Base-by-base conservation (phyloP, 495 filamentous ascomycete genomes). In the Annulohypoxylon maeteangense region DNA sequence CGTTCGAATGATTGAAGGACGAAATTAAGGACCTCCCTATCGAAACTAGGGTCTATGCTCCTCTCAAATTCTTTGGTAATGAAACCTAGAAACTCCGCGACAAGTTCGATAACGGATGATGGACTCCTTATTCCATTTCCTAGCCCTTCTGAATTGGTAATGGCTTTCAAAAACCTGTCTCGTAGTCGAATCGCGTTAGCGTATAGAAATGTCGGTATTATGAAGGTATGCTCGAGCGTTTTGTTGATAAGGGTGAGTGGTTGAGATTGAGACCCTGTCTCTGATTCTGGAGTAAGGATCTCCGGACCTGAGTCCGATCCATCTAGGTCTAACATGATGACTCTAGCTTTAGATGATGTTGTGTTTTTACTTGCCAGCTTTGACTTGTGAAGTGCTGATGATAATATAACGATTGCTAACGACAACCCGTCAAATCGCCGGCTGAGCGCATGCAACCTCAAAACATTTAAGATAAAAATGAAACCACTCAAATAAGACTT, bases 181-280 rank as follows among this genome's bases (percentile, higher is more conserved):
- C 91, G 90, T 72, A 94, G 83, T 79, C 93, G 91, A 32, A 88
- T 88, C 69, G 93, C 92, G 76, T 90, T 91, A 82, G 93, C 95
- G 80, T 95, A 93, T 67, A 94, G 82, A 42, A 88, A 89, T 59
- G 93, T 95, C 12, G 93, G 93, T 70, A 96, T 91, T 64, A 94
- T 88, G 81, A 95, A 90, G 31, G 91, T 91, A 77, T 93, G 88
- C 75, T 95, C 92, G 72, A 95, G 90, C 22, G 89, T 90, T 72
- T 93, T 92, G 79, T 94, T 92, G 65, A 86, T 86, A 70, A 96
- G 86, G 71, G 88, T 88, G 57, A 96, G 87, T 38, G 93, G 92
- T 62, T 93, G 88, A 62, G 61, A 66, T 36, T 73, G 70, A 58
- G 61, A 60, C n/a, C 65, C 62, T 8, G 50, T 58, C 57, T 73